Base-by-base conservation (phyloP, 192 early-diverging fungal species). In the Coemansia erecta region DNA sequence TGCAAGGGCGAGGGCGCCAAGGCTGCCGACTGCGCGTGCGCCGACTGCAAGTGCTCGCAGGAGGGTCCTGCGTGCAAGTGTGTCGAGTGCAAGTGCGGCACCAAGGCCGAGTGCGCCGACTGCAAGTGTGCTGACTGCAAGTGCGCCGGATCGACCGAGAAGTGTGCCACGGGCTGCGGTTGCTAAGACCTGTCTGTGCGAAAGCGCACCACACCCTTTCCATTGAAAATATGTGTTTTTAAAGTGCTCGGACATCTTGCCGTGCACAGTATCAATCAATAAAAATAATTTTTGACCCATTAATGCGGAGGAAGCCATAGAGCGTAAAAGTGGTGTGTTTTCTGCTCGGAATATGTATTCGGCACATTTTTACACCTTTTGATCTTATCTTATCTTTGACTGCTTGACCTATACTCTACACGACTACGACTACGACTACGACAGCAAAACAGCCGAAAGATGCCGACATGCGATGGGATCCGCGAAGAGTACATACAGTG, bases 381-480 rank as follows among this genome's bases (percentile, higher is more conserved):
- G 15, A n/a, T n/a, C n/a, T n/a, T n/a, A 44, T 18, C 17, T 44
- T 44, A 44, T 44, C 3, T 44, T 44, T 44, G 2, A 44, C 42
- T 7, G 7, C 28, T 31, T 31, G 28, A n/a, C 28, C 28, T 5
- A 7, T 31, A 31, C 28, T 31, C 2, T 31, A 31, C 2, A 31
- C 28, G 28, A 31, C 28, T 2, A 31, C 28, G 7, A 31, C 28
- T 31, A 31, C 28, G 7, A 31, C n/a, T n/a, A n/a, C n/a, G n/a
- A 44, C 2, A 44, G 17, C 42, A 44, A 44, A 3, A 44, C 13
- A 44, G 39, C 39, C 39, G 17, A 44, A 49, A n/a, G 12, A 77
- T 77, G 76, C 76, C 76, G 17, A 61, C 76, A 35, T 79, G 76
- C 35, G 70, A 68, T 18, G 76, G 76, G 19, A 73, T 79, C 51